phyloP scores from a whole-genome alignment of 169 alveolate species.

The Babesia bovis region DNA sequence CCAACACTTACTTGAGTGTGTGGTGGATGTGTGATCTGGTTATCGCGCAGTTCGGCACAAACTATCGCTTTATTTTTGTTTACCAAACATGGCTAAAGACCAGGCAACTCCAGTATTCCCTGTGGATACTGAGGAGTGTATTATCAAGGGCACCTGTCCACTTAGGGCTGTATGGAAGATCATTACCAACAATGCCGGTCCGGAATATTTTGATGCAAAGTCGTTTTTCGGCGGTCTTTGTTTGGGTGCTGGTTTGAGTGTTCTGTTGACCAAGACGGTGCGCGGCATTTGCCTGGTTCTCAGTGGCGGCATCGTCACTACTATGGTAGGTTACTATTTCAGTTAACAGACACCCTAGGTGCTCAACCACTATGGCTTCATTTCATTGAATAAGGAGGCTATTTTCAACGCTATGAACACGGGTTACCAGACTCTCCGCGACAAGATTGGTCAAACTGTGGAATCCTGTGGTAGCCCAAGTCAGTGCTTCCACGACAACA shows the following conservation, averaged over 20 bases:
- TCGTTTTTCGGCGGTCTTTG: constrained; percentile 63
- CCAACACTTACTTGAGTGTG: too few relatives aligned
- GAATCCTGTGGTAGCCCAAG: neutral
- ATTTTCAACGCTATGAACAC: neutral
- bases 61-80: too few relatives aligned
- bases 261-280: constrained; percentile 24
- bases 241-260: constrained; percentile 49
- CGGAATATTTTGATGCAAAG: constrained; percentile 24
- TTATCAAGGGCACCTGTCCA: neutral
- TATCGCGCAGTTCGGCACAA: too few relatives aligned
- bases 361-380: constrained; percentile 27
- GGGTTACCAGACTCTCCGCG: neutral
- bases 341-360: neutral
- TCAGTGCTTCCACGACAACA: neutral
- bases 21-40: too few relatives aligned
- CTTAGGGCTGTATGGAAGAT: constrained; percentile 5
- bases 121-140: neutral
- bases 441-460: neutral
- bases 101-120: too few relatives aligned
- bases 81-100: too few relatives aligned
- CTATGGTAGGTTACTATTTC: constrained; percentile 32
- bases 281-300: constrained; percentile 27
- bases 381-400: constrained; percentile 13
- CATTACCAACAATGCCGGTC: neutral
- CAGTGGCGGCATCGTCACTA: constrained; percentile 34